phyloP scores from a whole-genome alignment of 2,329 filamentous ascomycete species.

The Cladosporium sp. region DNA sequence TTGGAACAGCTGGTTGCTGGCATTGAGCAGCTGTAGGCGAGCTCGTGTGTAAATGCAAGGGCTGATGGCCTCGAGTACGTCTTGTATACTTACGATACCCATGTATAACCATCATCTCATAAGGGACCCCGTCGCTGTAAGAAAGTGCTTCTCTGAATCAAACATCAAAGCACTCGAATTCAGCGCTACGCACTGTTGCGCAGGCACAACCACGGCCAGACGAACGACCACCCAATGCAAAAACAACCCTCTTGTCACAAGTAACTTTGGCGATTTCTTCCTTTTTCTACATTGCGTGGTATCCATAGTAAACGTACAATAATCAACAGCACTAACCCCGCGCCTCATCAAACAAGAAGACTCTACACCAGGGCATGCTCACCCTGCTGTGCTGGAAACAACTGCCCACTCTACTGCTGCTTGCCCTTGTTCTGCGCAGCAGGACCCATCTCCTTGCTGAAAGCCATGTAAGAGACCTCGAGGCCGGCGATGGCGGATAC shows the following conservation, averaged over 20 bases:
- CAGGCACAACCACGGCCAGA: too few relatives aligned
- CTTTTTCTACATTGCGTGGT: neutral
- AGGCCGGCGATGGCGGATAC: slow-evolving; percentile 71
- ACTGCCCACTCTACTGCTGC: slow-evolving; percentile 44
- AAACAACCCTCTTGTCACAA: too few relatives aligned
- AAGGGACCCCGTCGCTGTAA: too few relatives aligned
- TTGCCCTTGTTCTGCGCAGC: slow-evolving; percentile 67
- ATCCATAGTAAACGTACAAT: slow-evolving; percentile 6
- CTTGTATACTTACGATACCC: neutral
- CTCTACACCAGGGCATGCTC: too few relatives aligned
- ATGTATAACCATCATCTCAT: neutral
- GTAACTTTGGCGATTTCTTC: too few relatives aligned
- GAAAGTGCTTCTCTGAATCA: too few relatives aligned
- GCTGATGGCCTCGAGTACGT: neutral
- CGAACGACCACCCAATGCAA: too few relatives aligned
- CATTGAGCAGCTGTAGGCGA: slow-evolving; percentile 37
- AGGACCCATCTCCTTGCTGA: slow-evolving; percentile 94
- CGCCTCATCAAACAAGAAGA: too few relatives aligned
- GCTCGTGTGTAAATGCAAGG: neutral
- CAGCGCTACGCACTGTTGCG: too few relatives aligned
- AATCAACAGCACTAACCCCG: neutral
- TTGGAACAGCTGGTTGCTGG: slow-evolving; percentile 37
- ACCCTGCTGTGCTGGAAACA: too few relatives aligned
- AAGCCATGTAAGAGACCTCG: slow-evolving; percentile 86
- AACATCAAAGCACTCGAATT: too few relatives aligned